phyloP scores from a whole-genome alignment of 2,329 filamentous ascomycete genomes.

The Cryphonectria carpinicola region DNA sequence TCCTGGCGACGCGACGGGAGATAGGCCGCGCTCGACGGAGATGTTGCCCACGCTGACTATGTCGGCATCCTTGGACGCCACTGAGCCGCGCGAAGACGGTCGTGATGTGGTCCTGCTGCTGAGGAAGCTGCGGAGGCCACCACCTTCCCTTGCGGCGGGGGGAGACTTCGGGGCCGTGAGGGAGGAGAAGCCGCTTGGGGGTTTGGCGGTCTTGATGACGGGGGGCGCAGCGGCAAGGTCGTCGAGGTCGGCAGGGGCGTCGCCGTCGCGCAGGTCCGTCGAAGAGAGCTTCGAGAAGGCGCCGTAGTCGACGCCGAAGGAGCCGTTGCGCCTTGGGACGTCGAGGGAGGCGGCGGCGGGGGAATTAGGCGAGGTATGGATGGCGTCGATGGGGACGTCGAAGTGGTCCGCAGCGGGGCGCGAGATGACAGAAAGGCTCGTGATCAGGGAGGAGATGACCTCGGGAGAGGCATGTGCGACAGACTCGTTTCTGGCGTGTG shows the following conservation, averaged over 20 bases:
- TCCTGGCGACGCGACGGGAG: slow-evolving; percentile 45
- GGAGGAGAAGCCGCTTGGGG: slow-evolving; percentile 74
- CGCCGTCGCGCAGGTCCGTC: slow-evolving; percentile 50
- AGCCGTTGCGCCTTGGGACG: slow-evolving; percentile 47
- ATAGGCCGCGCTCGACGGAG: slow-evolving; percentile 60
- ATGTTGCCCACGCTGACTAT: slow-evolving; percentile 66
- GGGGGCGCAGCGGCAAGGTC: slow-evolving; percentile 68
- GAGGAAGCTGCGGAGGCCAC: slow-evolving; percentile 63
- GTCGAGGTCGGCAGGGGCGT: slow-evolving; percentile 50
- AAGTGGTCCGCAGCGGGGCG: slow-evolving; percentile 72
- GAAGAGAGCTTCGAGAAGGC: slow-evolving; percentile 60
- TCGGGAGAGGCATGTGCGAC: slow-evolving; percentile 63
- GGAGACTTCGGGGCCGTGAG: slow-evolving; percentile 67
- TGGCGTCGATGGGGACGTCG: slow-evolving; percentile 56
- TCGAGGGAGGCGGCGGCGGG: slow-evolving; percentile 34
- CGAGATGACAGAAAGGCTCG: slow-evolving; percentile 69
- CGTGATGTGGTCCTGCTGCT: slow-evolving; percentile 54
- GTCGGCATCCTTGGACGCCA: slow-evolving; percentile 54
- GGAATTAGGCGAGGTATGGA: slow-evolving; percentile 31
- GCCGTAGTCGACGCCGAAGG: slow-evolving; percentile 76
- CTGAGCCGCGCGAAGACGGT: slow-evolving; percentile 63
- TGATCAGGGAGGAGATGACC: slow-evolving; percentile 72
- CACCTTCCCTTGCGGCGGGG: slow-evolving; percentile 43
- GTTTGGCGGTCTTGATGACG: slow-evolving; percentile 80
- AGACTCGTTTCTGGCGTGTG: slow-evolving; percentile 24